phyloP scores from a whole-genome alignment of 768 basidiomycete genomes.

The Mycena albidolilacea region DNA sequence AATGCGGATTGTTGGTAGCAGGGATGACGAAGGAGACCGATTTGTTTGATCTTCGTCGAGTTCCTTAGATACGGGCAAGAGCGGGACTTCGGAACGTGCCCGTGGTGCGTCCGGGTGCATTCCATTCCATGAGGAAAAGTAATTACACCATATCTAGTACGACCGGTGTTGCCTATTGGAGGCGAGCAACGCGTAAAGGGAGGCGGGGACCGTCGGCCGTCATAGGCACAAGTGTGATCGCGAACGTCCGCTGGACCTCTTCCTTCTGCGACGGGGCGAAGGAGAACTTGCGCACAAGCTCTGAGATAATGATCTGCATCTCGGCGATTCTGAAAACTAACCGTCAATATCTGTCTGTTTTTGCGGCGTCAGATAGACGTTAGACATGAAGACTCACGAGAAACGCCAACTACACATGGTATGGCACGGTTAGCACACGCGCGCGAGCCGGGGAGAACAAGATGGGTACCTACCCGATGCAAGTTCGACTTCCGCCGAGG shows the following conservation, averaged over 20 bases:
- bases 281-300: conserved; percentile 36
- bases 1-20: too few species aligned
- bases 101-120: too few species aligned
- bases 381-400: conserved; percentile 21
- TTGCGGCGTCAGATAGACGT: neutral
- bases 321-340: conserved; percentile 23
- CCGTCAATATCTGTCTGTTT: neutral
- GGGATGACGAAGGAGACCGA: too few species aligned
- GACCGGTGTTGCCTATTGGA: conserved; percentile 1
- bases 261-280: conserved; percentile 21
- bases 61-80: too few species aligned
- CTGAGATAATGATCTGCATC: conserved; percentile 37
- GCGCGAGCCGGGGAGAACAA: neutral
- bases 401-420: conserved; percentile 27
- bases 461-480: conserved; percentile 29
- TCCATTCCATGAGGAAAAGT: too few species aligned
- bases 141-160: neutral
- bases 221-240: conserved; percentile 40
- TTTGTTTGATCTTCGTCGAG: too few species aligned
- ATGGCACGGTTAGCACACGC: neutral
- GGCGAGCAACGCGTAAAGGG: conserved; percentile 32
- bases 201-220: conserved; percentile 23
- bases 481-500: conserved; percentile 37
- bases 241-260: conserved; percentile 29
- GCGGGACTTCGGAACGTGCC: too few species aligned